A percentile compares a stretch with the other conserved stretches of the same genome.
phyloP scores from a whole-genome alignment of 768 basidiomycete genomes.

The Plicaturopsis crispa region DNA sequence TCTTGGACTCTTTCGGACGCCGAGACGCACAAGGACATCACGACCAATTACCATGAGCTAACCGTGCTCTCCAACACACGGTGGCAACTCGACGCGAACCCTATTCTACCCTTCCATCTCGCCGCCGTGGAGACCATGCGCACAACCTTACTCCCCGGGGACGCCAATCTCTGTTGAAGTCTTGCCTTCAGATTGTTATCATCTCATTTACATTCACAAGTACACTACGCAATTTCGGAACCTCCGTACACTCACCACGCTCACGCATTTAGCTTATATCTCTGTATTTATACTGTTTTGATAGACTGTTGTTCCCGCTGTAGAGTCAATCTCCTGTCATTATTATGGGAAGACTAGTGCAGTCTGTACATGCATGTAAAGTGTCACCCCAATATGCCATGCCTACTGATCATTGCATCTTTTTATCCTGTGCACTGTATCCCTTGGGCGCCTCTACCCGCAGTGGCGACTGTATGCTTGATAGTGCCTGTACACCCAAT shows the following conservation, averaged over 20 bases:
- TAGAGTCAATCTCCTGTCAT: too few species aligned
- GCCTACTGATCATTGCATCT: slow-evolving; percentile 67
- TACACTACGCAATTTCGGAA: too few species aligned
- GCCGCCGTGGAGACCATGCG: slow-evolving; percentile 63
- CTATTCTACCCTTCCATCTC: slow-evolving; percentile 65
- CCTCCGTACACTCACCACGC: too few species aligned
- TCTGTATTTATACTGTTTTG: too few species aligned
- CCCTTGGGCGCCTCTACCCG: slow-evolving; percentile 58
- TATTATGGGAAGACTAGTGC: too few species aligned
- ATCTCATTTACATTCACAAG: slow-evolving; percentile 7
- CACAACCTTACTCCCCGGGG: slow-evolving; percentile 25
- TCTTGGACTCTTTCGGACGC: slow-evolving; percentile 24
- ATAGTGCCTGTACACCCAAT: slow-evolving; percentile 56
- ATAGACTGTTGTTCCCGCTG: too few species aligned
- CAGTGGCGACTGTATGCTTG: slow-evolving; percentile 67
- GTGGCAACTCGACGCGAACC: slow-evolving; percentile 42
- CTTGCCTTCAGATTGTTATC: neutral
- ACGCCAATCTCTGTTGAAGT: slow-evolving; percentile 4
- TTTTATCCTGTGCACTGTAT: slow-evolving; percentile 64
- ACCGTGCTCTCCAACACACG: slow-evolving; percentile 46
- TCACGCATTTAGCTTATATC: too few species aligned
- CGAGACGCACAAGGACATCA: slow-evolving; percentile 44
- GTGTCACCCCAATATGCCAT: slow-evolving; percentile 21
- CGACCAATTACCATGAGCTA: slow-evolving; percentile 63
- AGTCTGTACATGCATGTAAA: too few species aligned